Evolutionary conservation across 2,329 filamentous ascomycete species (phyloP).

Genomic region (Xylariaceae sp.): DNA sequence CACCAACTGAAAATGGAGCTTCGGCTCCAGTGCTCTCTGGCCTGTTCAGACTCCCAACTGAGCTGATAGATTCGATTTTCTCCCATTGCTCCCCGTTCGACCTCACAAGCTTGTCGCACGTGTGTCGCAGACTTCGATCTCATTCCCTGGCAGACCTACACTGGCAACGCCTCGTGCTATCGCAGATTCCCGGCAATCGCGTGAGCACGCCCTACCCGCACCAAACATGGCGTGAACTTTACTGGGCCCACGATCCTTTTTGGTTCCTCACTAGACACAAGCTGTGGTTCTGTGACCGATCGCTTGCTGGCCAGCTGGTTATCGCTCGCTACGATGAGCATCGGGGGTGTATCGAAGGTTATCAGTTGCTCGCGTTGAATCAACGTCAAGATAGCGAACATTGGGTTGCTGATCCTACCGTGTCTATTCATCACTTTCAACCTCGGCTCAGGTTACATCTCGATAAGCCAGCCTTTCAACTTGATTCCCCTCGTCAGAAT

Average conservation of each 20-base stretch:
- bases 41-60: conserved; percentile 64
- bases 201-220: conserved; percentile 57
- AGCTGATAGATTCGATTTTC: conserved; percentile 72
- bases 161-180: conserved; percentile 69
- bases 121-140: conserved; percentile 57
- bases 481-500: conserved; percentile 36
- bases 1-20: too few relatives aligned
- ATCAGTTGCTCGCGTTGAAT: conserved; percentile 67
- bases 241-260: conserved; percentile 67
- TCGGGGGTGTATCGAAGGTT: conserved; percentile 74
- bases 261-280: conserved; percentile 82
- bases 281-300: conserved; percentile 79
- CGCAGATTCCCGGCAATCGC: conserved; percentile 55
- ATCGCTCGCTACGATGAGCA: conserved; percentile 71
- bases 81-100: conserved; percentile 61
- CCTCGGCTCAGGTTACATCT: conserved; percentile 68
- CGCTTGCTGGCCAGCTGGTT: conserved; percentile 70
- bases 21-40: too few relatives aligned
- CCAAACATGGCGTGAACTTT: conserved; percentile 66
- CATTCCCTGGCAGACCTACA: conserved; percentile 63
- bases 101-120: conserved; percentile 55
- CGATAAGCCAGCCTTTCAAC: conserved; percentile 65
- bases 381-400: conserved; percentile 49
- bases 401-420: conserved; percentile 62
- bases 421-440: conserved; percentile 69